phyloP scores from a whole-genome alignment of 495 filamentous ascomycete species.

The Talaromyces borbonicus region DNA sequence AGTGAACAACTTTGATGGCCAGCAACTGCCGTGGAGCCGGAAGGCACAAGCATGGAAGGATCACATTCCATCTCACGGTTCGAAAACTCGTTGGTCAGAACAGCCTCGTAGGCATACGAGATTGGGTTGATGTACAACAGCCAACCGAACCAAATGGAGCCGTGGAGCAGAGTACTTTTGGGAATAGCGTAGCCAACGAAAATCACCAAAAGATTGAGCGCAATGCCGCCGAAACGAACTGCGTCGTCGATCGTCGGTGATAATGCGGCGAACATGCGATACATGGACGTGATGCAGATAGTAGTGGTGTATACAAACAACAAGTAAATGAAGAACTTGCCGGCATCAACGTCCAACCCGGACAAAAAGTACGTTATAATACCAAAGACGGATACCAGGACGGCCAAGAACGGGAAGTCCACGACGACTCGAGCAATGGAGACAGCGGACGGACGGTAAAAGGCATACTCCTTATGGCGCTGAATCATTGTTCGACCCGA shows the following conservation, averaged over 20 bases:
- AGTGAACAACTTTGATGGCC: constrained; percentile 54
- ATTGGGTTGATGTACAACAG: constrained; percentile 66
- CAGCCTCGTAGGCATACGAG: constrained; percentile 62
- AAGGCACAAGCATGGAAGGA: constrained; percentile 44
- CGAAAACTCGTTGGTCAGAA: constrained; percentile 61
- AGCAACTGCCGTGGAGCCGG: constrained; percentile 38
- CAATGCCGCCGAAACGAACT: constrained; percentile 59
- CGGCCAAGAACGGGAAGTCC: constrained; percentile 57
- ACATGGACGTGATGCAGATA: constrained; percentile 57
- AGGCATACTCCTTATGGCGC: constrained; percentile 63
- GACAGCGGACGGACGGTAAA: constrained; percentile 68
- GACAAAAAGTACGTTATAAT: constrained; percentile 63
- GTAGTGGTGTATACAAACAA: constrained; percentile 62
- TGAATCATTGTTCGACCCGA: constrained; percentile 52
- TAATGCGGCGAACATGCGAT: constrained; percentile 67
- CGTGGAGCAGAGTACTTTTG: constrained; percentile 47
- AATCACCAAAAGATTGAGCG: constrained; percentile 56
- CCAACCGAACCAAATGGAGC: constrained; percentile 75
- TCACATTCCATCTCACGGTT: constrained; percentile 49
- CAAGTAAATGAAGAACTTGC: constrained; percentile 66
- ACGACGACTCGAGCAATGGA: constrained; percentile 55
- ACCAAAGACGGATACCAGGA: constrained; percentile 53
- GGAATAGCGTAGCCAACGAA: constrained; percentile 79
- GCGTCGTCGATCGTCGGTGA: constrained; percentile 66
- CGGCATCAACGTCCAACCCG: constrained; percentile 50